Percentiles rank a stretch among this genome's conserved stretches.
phyloP scores from a whole-genome alignment of 306 rosid genomes.

The Inga laurina region DNA sequence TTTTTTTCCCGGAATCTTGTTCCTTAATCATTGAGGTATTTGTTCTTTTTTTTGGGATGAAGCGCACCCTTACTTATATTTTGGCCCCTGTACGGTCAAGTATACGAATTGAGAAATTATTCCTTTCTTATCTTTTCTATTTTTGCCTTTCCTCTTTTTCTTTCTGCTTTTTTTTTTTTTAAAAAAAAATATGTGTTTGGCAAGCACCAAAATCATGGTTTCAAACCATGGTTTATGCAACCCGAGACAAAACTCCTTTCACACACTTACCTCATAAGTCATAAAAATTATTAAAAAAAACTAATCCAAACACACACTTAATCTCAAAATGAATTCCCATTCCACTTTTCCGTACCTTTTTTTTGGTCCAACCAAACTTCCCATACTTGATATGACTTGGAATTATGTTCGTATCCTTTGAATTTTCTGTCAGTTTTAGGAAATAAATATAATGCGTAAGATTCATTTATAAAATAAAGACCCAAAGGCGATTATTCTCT shows the following conservation, averaged over 20 bases:
- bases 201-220: no score
- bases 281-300: no score
- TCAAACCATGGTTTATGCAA: no score
- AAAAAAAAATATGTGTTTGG: no score
- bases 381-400: neutral
- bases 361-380: neutral
- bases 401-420: neutral
- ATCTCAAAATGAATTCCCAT: neutral
- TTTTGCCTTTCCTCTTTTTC: neutral
- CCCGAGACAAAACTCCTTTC: no score
- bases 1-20: neutral
- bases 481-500: neutral
- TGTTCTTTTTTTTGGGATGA: neutral
- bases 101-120: neutral
- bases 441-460: neutral
- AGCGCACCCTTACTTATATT: neutral
- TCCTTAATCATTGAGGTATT: neutral
- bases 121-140: neutral
- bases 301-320: no score
- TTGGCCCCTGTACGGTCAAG: neutral
- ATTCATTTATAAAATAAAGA: neutral
- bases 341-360: neutral
- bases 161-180: conserved; percentile 17
- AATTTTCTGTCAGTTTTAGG: neutral
- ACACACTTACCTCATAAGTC: no score